Percentiles rank a stretch among this genome's conserved stretches.
These are phyloP conservation scores for Mucor mucedo DNA, from an alignment of 371 early-diverging fungal species.

Conservation along the genomic window DNA sequence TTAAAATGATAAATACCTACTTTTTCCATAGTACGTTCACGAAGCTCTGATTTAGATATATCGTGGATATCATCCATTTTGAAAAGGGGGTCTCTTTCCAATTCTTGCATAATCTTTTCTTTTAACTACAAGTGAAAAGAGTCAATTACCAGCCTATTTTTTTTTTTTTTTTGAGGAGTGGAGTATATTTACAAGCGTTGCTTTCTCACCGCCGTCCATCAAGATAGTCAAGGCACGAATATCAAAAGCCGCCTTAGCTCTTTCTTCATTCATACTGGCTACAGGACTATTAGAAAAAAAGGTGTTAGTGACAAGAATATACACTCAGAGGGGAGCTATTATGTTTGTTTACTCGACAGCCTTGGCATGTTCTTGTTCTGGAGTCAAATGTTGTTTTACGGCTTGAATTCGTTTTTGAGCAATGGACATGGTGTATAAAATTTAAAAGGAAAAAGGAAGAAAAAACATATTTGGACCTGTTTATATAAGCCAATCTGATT, in stretches of 20 bases:
- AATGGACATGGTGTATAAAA: constrained; percentile 6
- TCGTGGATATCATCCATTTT: constrained; percentile 83
- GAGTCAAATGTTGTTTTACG: constrained; percentile 28
- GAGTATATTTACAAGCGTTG: constrained; percentile 51
- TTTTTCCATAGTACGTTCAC: constrained; percentile 90
- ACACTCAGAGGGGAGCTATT: no score
- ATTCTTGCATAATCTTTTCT: constrained; percentile 83
- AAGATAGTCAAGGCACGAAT: constrained; percentile 81
- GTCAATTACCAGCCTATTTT: background rate
- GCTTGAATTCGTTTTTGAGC: constrained; percentile 30
- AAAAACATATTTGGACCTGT: background rate
- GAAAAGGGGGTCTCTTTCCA: constrained; percentile 90
- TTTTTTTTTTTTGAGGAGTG: background rate
- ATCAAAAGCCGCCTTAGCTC: constrained; percentile 76
- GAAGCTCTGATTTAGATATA: constrained; percentile 75
- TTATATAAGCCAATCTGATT: constrained; percentile 9
- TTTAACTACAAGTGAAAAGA: constrained; percentile 54
- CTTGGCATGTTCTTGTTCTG: constrained; percentile 31
- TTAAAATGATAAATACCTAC: constrained; percentile 23
- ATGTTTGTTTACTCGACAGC: constrained; percentile 33
- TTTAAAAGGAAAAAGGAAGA: background rate
- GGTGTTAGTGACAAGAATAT: background rate
- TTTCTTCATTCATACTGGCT: constrained; percentile 68
- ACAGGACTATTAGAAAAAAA: constrained; percentile 36
- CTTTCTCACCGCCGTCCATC: constrained; percentile 78